Conservation (phyloP, 228 moss, liverwort and hornwort genomes). For the Sphagnum fallax region DNA sequence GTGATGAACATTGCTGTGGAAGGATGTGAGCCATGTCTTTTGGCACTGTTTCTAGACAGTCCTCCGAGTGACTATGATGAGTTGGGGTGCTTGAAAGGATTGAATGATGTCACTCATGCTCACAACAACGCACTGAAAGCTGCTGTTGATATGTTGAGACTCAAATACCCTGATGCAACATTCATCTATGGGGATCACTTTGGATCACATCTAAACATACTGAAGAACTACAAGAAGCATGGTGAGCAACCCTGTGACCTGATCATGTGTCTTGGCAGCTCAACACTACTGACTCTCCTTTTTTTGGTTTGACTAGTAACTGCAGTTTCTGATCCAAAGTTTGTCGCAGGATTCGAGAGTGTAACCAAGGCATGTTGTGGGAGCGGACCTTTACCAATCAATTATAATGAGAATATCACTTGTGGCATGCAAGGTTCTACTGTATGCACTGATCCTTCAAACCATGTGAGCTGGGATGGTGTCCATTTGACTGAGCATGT, state of each 20-base stretch:
- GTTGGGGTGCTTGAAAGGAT: not conserved
- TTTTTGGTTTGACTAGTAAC: too few relatives aligned
- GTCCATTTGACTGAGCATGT: not conserved
- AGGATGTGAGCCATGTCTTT: not conserved
- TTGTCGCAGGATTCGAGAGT: too few relatives aligned
- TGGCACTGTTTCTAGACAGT: not conserved
- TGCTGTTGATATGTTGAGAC: not conserved
- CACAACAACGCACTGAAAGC: not conserved
- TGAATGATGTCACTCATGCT: not conserved
- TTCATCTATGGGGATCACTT: not conserved
- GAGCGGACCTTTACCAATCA: not conserved
- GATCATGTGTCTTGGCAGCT: not conserved
- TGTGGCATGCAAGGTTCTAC: not conserved
- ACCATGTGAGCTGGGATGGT: constrained; percentile 1
- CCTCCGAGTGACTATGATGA: not conserved
- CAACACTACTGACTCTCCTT: too few relatives aligned
- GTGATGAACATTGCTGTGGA: not conserved
- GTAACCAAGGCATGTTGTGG: not conserved
- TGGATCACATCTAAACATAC: not conserved
- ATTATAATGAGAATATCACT: not conserved
- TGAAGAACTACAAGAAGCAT: not conserved
- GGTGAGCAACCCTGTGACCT: not conserved
- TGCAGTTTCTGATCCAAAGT: too few relatives aligned
- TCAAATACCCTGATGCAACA: not conserved
- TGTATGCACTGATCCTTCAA: not conserved